phyloP scores from a whole-genome alignment of 768 basidiomycete genomes.

The Boletus sensibilis region DNA sequence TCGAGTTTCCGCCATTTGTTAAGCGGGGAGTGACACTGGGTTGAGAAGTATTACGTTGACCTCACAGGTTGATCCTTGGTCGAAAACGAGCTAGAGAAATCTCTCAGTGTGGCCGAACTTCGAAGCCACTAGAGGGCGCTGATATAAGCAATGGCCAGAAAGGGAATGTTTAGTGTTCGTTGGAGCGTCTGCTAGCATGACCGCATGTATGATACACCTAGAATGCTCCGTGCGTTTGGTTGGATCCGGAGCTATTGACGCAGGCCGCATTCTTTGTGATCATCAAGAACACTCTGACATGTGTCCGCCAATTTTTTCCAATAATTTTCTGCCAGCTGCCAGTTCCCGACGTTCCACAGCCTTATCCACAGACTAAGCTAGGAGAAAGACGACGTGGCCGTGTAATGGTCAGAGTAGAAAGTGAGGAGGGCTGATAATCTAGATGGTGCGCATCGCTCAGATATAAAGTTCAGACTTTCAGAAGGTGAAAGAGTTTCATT shows the following conservation, averaged over 20 bases:
- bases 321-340: neutral
- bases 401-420: neutral
- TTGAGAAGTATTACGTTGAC: constrained; percentile 42
- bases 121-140: neutral
- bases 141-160: constrained; percentile 15
- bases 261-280: neutral
- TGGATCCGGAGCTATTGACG: neutral
- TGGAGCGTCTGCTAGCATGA: neutral
- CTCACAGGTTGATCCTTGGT: constrained; percentile 92
- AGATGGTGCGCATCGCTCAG: neutral
- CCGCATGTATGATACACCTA: too few species aligned
- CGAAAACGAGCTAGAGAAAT: constrained; percentile 28
- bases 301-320: neutral
- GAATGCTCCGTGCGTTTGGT: too few species aligned
- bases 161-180: constrained; percentile 3
- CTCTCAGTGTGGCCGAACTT: neutral
- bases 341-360: too few species aligned
- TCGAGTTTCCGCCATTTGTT: constrained; percentile 60
- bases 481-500: neutral
- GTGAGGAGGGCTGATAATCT: too few species aligned
- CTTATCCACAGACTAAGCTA: too few species aligned
- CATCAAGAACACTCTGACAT: neutral
- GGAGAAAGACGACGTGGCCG: neutral
- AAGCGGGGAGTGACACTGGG: constrained; percentile 1
- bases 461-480: neutral